Evolutionary conservation across 2,329 filamentous ascomycete genomes (phyloP), one percentile per base, ranked within the genome.

Genomic region (Lasiodiplodia gonubiensis): DNA sequence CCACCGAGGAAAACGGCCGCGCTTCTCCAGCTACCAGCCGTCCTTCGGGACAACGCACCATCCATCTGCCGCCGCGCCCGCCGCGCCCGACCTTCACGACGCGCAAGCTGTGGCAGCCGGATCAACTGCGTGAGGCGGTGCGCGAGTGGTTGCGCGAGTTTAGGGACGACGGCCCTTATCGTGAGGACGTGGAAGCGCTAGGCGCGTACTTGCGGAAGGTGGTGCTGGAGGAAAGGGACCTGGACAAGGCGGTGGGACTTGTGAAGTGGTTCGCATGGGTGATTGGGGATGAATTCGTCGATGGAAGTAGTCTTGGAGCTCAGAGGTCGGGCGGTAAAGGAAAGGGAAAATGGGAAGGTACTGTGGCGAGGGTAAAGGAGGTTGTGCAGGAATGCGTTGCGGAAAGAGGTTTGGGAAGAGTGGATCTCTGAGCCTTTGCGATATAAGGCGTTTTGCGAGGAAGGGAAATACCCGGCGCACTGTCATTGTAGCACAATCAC

Each of bases 61-160:
- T 84, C 39, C 72, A 78, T 8, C 76, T 88, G 8, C 81, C 87
- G 2, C 82, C 86, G 1, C 80, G 81, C 1, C 80, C 84, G 0
- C 73, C 81, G 0, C 83, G 81, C 55, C 88, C 89, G 0, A 88
- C 86, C 0, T 91, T 91, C 73, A 91, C 89, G 0, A 86, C 83
- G 16, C 79, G 81, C 65, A 86, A 85, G 68, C 77, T 91, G 2
- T 84, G 81, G 2, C 76, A 76, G 4, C 71, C 89, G 7, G 76
- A 82, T 0, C 91, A 97, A 71, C 82, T 98, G 65, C 86, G 93
- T 53, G 84, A 88, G 46, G 92, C 93, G 74, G 81, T 97, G 16
- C 86, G 84, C 66, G 87, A 87, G 4, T 99, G 95, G 95, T 86
- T 93, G 70, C 76, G 81, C 2, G 88, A 90, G 69, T 97, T 94